phyloP scores from a whole-genome alignment of 768 basidiomycete species.

The Tulasnella sp. region DNA sequence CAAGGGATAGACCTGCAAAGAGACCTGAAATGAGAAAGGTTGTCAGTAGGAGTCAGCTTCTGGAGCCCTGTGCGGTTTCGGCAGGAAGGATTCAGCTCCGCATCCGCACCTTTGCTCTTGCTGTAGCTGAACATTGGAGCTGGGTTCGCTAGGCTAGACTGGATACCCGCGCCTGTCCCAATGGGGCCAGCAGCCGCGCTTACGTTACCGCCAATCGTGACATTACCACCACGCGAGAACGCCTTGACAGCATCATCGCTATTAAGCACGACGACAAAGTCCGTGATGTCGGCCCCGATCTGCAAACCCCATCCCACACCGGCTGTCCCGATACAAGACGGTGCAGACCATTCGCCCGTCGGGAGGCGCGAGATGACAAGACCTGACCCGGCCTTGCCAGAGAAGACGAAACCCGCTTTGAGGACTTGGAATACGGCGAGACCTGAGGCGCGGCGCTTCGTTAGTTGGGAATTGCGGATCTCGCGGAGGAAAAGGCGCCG shows the following conservation, averaged over 20 bases:
- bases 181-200: conserved; percentile 83
- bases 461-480: neutral
- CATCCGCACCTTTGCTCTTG: conserved; percentile 89
- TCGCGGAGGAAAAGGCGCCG: neutral
- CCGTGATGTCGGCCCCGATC: conserved; percentile 88
- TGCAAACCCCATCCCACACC: conserved; percentile 93
- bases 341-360: conserved; percentile 95
- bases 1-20: conserved; percentile 88
- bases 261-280: conserved; percentile 96
- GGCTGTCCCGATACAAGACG: conserved; percentile 92
- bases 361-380: conserved; percentile 84
- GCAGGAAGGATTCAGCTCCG: conserved; percentile 21
- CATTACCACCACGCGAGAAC: conserved; percentile 90
- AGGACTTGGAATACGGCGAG: conserved; percentile 91
- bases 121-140: conserved; percentile 97
- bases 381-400: conserved; percentile 73
- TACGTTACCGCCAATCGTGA: conserved; percentile 87
- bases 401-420: conserved; percentile 26
- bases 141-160: conserved; percentile 80
- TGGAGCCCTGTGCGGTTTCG: too few relatives aligned
- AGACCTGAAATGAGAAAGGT: conserved; percentile 56
- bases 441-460: too few relatives aligned
- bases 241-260: conserved; percentile 91
- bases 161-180: conserved; percentile 85
- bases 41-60: too few relatives aligned